These are phyloP conservation scores for Teunomyces stri DNA, from an alignment of 805 yeast genomes.

Conservation along the genomic window DNA sequence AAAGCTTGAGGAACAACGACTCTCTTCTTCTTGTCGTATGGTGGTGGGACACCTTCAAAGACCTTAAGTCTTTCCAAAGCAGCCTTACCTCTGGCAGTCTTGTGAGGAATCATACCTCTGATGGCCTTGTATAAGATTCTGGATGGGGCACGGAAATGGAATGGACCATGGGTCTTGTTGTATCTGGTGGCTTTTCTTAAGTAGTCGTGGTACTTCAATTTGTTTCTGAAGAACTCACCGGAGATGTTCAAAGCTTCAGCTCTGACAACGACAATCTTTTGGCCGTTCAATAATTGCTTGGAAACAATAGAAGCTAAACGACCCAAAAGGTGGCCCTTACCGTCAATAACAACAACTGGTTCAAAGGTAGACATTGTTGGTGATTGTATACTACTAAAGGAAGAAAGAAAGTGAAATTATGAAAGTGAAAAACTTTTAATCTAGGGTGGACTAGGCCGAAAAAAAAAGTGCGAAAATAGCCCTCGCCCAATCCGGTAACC, in stretches of 20 bases:
- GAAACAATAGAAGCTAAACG: conserved; percentile 99
- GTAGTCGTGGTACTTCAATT: conserved; percentile 99
- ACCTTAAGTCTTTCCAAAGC: conserved; percentile 99
- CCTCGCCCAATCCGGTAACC: conserved; percentile 4
- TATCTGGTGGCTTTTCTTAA: conserved; percentile 98
- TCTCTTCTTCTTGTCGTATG: conserved; percentile 99
- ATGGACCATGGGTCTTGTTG: conserved; percentile 99
- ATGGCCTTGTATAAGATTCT: conserved; percentile 99
- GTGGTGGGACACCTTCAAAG: conserved; percentile 99
- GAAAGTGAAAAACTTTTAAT: conserved; percentile 4
- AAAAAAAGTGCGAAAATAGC: conserved; percentile 2
- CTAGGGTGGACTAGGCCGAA: conserved; percentile 1
- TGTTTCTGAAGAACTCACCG: conserved; percentile 99
- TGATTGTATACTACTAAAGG: conserved; percentile 7
- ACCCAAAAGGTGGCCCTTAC: conserved; percentile 99
- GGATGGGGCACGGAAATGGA: conserved; percentile 99
- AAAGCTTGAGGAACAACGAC: conserved; percentile 99
- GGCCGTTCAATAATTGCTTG: conserved; percentile 97
- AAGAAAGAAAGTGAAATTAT: conserved; percentile 5
- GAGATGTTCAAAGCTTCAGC: conserved; percentile 97
- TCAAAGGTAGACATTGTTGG: conserved; percentile 76
- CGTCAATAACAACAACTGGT: conserved; percentile 98
- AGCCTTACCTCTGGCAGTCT: conserved; percentile 99
- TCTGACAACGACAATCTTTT: conserved; percentile 96
- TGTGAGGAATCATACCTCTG: conserved; percentile 99